Evolutionary conservation across 1,284 basidiomycete species (phyloP).

Genomic region (Volvariella surrecta): DNA sequence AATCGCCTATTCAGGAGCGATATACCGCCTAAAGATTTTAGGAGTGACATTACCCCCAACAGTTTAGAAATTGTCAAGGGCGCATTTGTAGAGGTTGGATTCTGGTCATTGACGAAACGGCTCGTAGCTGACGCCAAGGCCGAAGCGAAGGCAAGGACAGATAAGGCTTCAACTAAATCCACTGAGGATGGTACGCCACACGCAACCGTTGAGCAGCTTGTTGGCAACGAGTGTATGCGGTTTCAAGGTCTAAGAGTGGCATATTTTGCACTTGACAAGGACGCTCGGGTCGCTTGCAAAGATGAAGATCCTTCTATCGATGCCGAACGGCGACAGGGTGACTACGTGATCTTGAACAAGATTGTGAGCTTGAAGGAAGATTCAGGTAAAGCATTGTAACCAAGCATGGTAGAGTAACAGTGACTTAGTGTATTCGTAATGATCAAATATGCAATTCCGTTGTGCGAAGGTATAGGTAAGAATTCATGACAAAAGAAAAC

Average conservation of each 20-base stretch:
- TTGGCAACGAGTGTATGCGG: conserved; percentile 89
- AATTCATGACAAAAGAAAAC: conserved; percentile 16
- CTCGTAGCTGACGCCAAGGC: conserved; percentile 57
- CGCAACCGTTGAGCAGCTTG: conserved; percentile 72
- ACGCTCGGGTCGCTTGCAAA: conserved; percentile 60
- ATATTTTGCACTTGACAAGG: conserved; percentile 92
- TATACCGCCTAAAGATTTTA: conserved; percentile 79
- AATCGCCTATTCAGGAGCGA: conserved; percentile 92
- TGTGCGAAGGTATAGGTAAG: conserved; percentile 25
- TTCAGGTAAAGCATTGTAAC: conserved; percentile 63
- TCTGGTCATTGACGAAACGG: conserved; percentile 78
- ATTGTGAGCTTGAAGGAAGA: conserved; percentile 97
- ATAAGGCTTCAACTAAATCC: conserved; percentile 43
- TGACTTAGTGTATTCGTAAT: conserved; percentile 5
- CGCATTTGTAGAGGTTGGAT: conserved; percentile 85
- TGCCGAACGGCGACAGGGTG: conserved; percentile 49
- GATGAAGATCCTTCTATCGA: conserved; percentile 40
- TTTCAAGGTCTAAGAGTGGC: conserved; percentile 97
- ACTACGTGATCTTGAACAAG: conserved; percentile 83
- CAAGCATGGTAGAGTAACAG: background rate
- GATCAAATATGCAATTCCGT: conserved; percentile 14
- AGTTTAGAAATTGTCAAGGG: conserved; percentile 74
- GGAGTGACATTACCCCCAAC: conserved; percentile 71
- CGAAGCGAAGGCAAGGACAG: conserved; percentile 62
- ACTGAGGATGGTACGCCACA: conserved; percentile 43